Conservation (phyloP, 192 early-diverging fungal species). For the Mortierella claussenii region DNA sequence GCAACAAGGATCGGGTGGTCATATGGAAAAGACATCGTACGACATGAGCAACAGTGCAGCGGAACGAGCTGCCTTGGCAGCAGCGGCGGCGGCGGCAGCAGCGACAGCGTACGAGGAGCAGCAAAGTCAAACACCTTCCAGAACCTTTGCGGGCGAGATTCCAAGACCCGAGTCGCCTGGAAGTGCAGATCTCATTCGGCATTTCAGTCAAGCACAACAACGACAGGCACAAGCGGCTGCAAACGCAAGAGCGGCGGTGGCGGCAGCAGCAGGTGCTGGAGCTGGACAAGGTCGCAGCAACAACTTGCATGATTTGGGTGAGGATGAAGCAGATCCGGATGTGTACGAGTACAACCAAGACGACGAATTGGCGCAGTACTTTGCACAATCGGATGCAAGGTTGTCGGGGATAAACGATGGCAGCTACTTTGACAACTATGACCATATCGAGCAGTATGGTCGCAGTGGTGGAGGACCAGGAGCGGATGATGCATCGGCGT, state of each 20-base stretch:
- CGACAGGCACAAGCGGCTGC: conserved; percentile 26
- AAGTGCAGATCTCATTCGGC: conserved; percentile 43
- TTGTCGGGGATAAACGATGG: conserved; percentile 15
- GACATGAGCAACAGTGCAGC: conserved; percentile 10
- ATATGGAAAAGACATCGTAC: conserved; percentile 14
- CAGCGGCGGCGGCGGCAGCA: conserved; percentile 25
- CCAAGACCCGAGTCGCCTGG: conserved; percentile 28
- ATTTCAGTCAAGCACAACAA: conserved; percentile 47
- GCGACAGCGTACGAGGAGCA: conserved; percentile 35
- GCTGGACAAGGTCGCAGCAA: no score
- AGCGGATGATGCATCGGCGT: background rate
- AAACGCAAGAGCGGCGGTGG: background rate
- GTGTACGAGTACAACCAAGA: conserved; percentile 50
- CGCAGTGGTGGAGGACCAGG: conserved; percentile 11
- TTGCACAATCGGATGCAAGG: conserved; percentile 42
- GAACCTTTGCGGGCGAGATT: conserved; percentile 10
- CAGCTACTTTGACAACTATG: conserved; percentile 8
- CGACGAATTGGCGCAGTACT: conserved; percentile 44
- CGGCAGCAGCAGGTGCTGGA: no score
- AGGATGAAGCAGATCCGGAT: conserved; percentile 20
- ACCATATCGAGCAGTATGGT: conserved; percentile 1
- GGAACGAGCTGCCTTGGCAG: conserved; percentile 28
- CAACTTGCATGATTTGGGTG: background rate
- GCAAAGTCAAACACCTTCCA: background rate
- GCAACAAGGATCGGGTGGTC: conserved; percentile 5